Base-by-base conservation (phyloP, 306 rosid genomes). In the Hippophae gyantsensis region DNA sequence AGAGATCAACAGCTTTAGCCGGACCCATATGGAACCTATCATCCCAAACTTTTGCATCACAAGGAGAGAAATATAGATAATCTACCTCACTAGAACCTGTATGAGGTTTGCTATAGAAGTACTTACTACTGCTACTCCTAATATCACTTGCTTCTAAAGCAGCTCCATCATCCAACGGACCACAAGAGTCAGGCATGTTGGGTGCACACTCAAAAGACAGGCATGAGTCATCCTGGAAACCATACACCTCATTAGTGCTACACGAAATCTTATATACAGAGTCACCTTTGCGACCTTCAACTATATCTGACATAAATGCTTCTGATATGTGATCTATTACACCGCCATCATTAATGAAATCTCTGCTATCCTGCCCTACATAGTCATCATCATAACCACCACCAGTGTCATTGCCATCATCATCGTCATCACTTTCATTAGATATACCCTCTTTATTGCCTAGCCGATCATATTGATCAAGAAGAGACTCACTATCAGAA, bases 401-500 rank as follows among this genome's bases (percentile, higher is more conserved):
- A 9, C 27, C 38, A 32, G 3, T 32, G 5, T 32, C 38, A 32
- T 32, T 4, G 0, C 38, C 54, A 38, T 49, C 42, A 3, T 42
- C 65, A 52, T 51, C 69, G 18, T 42, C 77, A 48, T 69, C 66
- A 52, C 48, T 71, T 44, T 72, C 81, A 47, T 70, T 81, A 13
- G 38, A 1, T 32, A 32, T 32, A 32, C 38, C 38, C 38, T 2
- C 38, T 4, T 32, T 4, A 4, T 32, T 4, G 38, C 38, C 38
- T 32, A 32, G 38, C 38, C 5, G 38, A 32, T 32, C 38, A 32
- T 32, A 32, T 2, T 4, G 38, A 32, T 32, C 60, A 13, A 89
- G 95, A 32, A 85, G 38, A 32, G 3, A 82, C 59, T 83, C 95
- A 8, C 81, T 67, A 67, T 74, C 77, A n/a, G 90, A 84, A 68